Percentiles rank a stretch among this genome's conserved stretches.
These are phyloP conservation scores for Nadsonia fulvescens DNA, from an alignment of 805 yeast species.

Conservation along the genomic window DNA sequence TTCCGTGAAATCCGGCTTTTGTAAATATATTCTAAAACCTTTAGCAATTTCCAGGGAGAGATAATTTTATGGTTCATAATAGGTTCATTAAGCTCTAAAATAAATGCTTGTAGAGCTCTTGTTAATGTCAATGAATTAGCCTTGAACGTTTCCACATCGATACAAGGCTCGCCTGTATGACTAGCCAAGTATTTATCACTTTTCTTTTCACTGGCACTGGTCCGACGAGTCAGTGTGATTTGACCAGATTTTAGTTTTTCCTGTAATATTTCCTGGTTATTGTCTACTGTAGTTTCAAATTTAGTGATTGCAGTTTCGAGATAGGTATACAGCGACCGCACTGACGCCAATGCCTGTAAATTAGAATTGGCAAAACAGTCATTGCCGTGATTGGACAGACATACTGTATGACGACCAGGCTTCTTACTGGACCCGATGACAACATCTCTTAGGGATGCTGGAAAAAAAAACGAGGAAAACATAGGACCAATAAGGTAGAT, in stretches of 20 bases:
- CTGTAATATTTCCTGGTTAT: no score
- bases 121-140: slow-evolving; percentile 9
- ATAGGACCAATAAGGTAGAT: no score
- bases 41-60: slow-evolving; percentile 66
- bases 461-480: no score
- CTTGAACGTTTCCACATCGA: slow-evolving; percentile 3
- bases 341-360: slow-evolving; percentile 36
- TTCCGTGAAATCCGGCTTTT: slow-evolving; percentile 55
- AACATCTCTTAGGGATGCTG: no score
- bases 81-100: slow-evolving; percentile 39
- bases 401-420: slow-evolving; percentile 40
- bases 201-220: background rate
- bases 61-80: slow-evolving; percentile 32
- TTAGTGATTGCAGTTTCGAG: slow-evolving; percentile 8
- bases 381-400: slow-evolving; percentile 61
- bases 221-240: no score
- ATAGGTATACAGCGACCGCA: slow-evolving; percentile 12
- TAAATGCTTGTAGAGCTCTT: slow-evolving; percentile 9
- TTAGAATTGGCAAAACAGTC: slow-evolving; percentile 90
- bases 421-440: no score
- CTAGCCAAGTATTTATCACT: slow-evolving; percentile 2
- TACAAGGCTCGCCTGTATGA: slow-evolving; percentile 2
- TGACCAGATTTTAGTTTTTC: no score
- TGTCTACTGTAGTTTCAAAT: no score
- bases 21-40: slow-evolving; percentile 52